Base-by-base conservation (phyloP, 345 rosid genomes). In the Orychophragmus violaceus region DNA sequence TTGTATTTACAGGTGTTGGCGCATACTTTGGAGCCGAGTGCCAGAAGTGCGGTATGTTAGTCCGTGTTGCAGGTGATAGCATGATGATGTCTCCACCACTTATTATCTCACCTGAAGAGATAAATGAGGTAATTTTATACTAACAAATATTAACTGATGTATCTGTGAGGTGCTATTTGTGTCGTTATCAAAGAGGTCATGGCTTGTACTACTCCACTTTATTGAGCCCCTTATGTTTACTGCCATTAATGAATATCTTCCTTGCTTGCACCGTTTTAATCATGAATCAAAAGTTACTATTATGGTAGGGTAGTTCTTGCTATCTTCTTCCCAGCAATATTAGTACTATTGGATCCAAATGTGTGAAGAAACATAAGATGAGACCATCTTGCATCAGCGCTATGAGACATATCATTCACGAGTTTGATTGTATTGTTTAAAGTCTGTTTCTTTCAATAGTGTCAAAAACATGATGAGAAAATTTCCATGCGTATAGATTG, bases 281-380 rank as follows among this genome's bases (percentile, higher is more conserved):
- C 65, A 16, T 55, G 14, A 51, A 22, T 52, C 74, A 61, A 29
- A 30, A 17, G 61, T 61, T 44, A 60, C 52, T 51, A 29, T 37
- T 29, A 54, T 49, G 16, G 64, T 52, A 17, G 64, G 75, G 75
- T 32, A 39, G 62, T 71, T 51, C 49, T n/a, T n/a, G 41, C 64
- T 18, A 13, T 52, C 16, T 9, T 62, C 36, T 54, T 62, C 57
- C 48, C 29, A 42, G 36, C 23, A 17, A n/a, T n/a, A n/a, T 39
- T 51, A 52, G 54, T 60, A 42, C 16, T 2, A 33, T 27, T 55
- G 52, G 44, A 63, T 72, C 65, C 51, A 36, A 24, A 35, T n/a
- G n/a, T n/a, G n/a, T 25, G 41, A 17, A 18, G 42, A 59, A 6
- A 10, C 67, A 35, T 55, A 29, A n/a, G n/a, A n/a, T n/a, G n/a